A percentile compares a stretch with the other conserved stretches of the same genome.
These are phyloP conservation scores for Astragalus membranaceus DNA, from an alignment of 306 rosid species.

Conservation along the genomic window DNA sequence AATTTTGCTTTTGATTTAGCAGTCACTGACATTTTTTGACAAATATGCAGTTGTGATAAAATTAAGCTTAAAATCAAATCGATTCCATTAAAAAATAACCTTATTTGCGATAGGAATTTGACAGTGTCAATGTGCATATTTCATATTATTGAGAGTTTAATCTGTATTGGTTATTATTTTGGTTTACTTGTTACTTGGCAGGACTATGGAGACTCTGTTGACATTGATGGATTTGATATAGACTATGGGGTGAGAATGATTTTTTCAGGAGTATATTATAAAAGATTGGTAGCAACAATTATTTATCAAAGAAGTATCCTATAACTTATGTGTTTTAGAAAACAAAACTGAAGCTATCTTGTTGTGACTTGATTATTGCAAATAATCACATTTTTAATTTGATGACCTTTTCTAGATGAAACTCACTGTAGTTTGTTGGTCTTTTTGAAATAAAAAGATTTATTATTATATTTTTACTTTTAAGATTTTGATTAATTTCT, in stretches of 20 bases:
- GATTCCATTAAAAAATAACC: not conserved
- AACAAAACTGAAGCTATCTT: not conserved
- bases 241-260: constrained; percentile 78
- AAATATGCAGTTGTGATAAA: not conserved
- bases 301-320: not conserved
- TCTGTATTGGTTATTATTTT: not conserved
- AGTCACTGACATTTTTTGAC: not conserved
- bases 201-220: constrained; percentile 79
- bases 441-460: not conserved
- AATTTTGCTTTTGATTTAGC: not conserved
- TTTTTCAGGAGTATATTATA: not conserved
- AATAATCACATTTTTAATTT: not conserved
- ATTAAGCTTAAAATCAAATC: not conserved
- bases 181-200: constrained; percentile 28
- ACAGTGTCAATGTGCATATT: not conserved
- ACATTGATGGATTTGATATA: constrained; percentile 76
- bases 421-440: not conserved
- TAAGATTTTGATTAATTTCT: not conserved
- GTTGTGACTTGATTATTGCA: not conserved
- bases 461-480: not conserved
- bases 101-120: not conserved
- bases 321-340: not conserved
- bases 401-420: not conserved
- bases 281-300: not conserved
- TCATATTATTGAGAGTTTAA: not conserved